Conservation (phyloP, 306 rosid species). For the Cucumis hystrix region DNA sequence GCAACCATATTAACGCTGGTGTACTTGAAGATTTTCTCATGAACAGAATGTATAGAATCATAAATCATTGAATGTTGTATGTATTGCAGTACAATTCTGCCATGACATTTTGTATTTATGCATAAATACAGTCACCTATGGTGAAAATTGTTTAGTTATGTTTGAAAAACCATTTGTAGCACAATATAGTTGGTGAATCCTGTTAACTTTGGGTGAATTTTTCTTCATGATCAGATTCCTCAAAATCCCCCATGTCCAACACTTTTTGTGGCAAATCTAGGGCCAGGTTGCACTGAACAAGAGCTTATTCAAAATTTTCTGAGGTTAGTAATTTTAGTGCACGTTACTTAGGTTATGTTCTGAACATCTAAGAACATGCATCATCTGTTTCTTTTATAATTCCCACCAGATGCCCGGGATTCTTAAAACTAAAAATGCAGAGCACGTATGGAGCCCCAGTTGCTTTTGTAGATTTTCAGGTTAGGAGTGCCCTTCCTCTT, state of each 20-base stretch:
- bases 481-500: slow-evolving; percentile 8
- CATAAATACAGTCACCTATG: background rate
- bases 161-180: background rate
- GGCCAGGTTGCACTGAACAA: slow-evolving; percentile 75
- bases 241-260: slow-evolving; percentile 71
- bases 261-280: slow-evolving; percentile 83
- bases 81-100: background rate
- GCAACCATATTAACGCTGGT: background rate
- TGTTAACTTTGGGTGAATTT: slow-evolving; percentile 20
- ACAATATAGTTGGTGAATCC: background rate
- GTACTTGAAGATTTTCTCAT: background rate
- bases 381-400: background rate
- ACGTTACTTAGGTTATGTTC: background rate
- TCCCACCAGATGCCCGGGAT: slow-evolving; percentile 65
- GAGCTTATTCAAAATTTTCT: slow-evolving; percentile 77
- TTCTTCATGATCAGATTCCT: slow-evolving; percentile 29
- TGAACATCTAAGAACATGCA: background rate
- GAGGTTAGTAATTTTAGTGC: slow-evolving; percentile 29
- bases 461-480: slow-evolving; percentile 96
- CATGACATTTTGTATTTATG: background rate
- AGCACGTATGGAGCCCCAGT: slow-evolving; percentile 90
- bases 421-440: slow-evolving; percentile 85
- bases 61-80: background rate
- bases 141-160: background rate
- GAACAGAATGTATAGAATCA: background rate